Conservation (phyloP, 768 basidiomycete species). For the Pholiota microspora region DNA sequence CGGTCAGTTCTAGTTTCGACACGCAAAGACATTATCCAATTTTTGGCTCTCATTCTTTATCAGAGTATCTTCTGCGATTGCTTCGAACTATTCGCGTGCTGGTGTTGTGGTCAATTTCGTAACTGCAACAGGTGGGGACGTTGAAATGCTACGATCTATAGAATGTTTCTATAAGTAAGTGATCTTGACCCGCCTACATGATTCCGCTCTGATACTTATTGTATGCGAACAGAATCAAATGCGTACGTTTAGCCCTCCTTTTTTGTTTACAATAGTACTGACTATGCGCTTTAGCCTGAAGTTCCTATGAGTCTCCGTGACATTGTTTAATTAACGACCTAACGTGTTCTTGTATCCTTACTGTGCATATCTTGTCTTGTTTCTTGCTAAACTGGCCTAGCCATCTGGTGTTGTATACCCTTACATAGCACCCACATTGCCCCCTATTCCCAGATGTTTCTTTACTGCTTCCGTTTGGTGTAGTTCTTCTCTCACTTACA, state of each 20-base stretch:
- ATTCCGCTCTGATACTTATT: slow-evolving; percentile 4
- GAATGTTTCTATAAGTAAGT: slow-evolving; percentile 95
- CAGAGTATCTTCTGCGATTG: slow-evolving; percentile 85
- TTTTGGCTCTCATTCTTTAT: background rate
- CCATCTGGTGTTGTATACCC: slow-evolving; percentile 70
- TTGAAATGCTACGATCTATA: slow-evolving; percentile 97
- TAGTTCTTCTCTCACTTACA: slow-evolving; percentile 39
- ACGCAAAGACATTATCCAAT: slow-evolving; percentile 6
- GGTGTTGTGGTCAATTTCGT: slow-evolving; percentile 97
- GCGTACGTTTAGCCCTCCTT: slow-evolving; percentile 50
- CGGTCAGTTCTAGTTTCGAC: slow-evolving; percentile 49
- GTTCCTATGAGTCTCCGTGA: slow-evolving; percentile 89
- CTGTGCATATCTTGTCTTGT: slow-evolving; percentile 38
- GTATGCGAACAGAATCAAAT: slow-evolving; percentile 70
- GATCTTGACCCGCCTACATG: background rate
- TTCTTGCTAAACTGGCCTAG: slow-evolving; percentile 48
- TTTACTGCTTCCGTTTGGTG: slow-evolving; percentile 49
- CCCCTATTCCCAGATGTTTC: slow-evolving; percentile 56
- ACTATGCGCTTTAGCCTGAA: slow-evolving; percentile 61
- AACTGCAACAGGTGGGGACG: slow-evolving; percentile 95
- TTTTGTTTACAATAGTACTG: slow-evolving; percentile 22
- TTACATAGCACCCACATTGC: slow-evolving; percentile 44
- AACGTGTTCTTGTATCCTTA: slow-evolving; percentile 82
- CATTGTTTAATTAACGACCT: slow-evolving; percentile 65
- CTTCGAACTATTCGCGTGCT: slow-evolving; percentile 81